phyloP scores from a whole-genome alignment of 2,329 filamentous ascomycete genomes.

The Stachybotrys chartarum region DNA sequence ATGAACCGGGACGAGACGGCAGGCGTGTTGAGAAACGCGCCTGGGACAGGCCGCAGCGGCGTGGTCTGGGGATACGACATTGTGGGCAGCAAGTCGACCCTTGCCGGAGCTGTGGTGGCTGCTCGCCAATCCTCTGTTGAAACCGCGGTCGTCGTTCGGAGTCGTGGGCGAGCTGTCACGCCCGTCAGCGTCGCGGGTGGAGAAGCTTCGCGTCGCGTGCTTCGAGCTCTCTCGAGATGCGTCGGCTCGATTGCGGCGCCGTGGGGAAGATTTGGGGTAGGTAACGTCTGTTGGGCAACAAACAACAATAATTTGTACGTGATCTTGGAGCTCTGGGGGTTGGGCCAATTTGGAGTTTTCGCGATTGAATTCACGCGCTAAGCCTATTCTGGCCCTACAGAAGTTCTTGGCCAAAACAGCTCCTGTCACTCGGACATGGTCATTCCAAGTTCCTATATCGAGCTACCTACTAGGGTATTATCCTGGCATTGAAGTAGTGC shows the following conservation, averaged over 20 bases:
- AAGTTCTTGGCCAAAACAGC: no score
- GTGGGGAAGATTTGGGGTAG: constrained; percentile 4
- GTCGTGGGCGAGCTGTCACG: neutral
- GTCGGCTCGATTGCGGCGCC: constrained; percentile 5
- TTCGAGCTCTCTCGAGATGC: constrained; percentile 3
- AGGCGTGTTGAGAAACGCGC: constrained; percentile 70
- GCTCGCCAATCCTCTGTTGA: constrained; percentile 19
- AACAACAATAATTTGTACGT: constrained; percentile 18
- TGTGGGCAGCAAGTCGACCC: constrained; percentile 18
- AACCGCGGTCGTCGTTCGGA: constrained; percentile 1
- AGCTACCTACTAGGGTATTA: no score
- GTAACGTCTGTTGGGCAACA: constrained; percentile 7
- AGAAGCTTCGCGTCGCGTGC: constrained; percentile 8
- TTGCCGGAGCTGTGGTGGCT: constrained; percentile 16
- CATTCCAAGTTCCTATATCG: no score
- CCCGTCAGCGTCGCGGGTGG: neutral
- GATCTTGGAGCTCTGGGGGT: constrained; percentile 21
- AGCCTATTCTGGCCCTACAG: constrained; percentile 8
- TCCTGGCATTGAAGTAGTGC: no score
- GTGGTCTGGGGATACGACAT: constrained; percentile 55
- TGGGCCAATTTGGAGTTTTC: constrained; percentile 29
- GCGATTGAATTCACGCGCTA: constrained; percentile 24
- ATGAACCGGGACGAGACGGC: constrained; percentile 47
- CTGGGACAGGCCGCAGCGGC: constrained; percentile 65
- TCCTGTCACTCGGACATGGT: no score